Percentiles rank a stretch among this genome's conserved stretches.
Evolutionary conservation across 768 basidiomycete genomes (phyloP).

Genomic region (Rhizopogon salebrosus): DNA sequence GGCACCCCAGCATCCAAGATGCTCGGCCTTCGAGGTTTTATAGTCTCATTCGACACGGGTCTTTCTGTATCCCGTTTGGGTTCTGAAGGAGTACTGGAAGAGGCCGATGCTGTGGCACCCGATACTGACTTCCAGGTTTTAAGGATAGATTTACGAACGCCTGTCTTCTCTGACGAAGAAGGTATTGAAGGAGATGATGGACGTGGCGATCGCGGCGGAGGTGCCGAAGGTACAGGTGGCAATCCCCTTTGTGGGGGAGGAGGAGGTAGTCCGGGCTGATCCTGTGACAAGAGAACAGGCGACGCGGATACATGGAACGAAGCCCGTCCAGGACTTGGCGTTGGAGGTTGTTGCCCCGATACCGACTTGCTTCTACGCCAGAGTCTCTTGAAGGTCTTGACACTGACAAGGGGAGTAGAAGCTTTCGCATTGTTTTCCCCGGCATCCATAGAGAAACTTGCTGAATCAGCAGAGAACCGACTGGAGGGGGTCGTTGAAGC

Average conservation of each 20-base stretch:
- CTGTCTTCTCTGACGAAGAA: constrained; percentile 41
- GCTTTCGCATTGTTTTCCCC: constrained; percentile 26
- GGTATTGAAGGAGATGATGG: constrained; percentile 12
- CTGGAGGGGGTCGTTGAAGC: constrained; percentile 37
- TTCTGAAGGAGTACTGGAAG: constrained; percentile 28
- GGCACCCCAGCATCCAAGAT: constrained; percentile 45
- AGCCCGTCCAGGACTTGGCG: constrained; percentile 32
- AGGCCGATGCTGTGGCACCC: constrained; percentile 22
- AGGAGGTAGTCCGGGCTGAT: constrained; percentile 18
- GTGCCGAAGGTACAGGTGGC: constrained; percentile 22
- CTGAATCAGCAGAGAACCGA: constrained; percentile 76
- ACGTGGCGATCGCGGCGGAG: constrained; percentile 16
- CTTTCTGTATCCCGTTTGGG: constrained; percentile 36
- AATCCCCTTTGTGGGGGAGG: constrained; percentile 18
- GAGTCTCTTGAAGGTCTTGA: constrained; percentile 67
- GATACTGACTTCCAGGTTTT: constrained; percentile 57
- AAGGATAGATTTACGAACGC: constrained; percentile 64
- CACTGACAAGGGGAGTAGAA: constrained; percentile 55
- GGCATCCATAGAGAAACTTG: constrained; percentile 28
- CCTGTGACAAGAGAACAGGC: constrained; percentile 29
- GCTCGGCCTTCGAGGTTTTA: constrained; percentile 43
- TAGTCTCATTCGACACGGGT: constrained; percentile 26
- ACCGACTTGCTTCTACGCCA: constrained; percentile 71
- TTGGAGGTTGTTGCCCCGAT: constrained; percentile 30
- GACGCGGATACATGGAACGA: constrained; percentile 25